Evolutionary conservation across 805 yeast species (phyloP), one percentile per base, ranked within the genome.

Genomic region (Barnettozyma populi): DNA sequence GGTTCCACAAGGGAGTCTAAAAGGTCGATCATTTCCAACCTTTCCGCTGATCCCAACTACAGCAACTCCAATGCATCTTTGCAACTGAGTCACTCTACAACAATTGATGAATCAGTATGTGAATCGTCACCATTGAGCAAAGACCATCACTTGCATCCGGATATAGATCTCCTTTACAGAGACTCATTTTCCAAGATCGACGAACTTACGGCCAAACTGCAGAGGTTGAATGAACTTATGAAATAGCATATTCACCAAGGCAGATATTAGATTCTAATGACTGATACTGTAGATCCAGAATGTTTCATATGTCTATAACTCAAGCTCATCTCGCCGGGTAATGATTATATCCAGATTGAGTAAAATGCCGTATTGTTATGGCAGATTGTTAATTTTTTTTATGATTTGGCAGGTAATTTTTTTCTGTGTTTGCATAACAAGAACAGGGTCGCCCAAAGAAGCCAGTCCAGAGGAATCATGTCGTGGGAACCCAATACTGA

Each of bases 401-500:
- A 36, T 36, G 38, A 7, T 40, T 31, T 40, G 20, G 44, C 9
- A 13, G 31, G 16, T 20, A 18, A 32, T 31, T 32, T 25, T 27
- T 21, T 46, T 41, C 20, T 31, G 20, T 37, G 16, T 37, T 31
- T 29, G 32, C 16, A 14, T 29, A 29, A 29, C 32, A 29, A 29
- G 32, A 23, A 23, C 13, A 9, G 32, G 5, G 4, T n/a, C 13
- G 16, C 13, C 16, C 32, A 29, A 29, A 29, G 32, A 29, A 29
- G 16, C 7, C 41, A 37, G 19, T 7, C 20, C 37, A 19, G 21
- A 19, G 19, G 9, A 19, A 35, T 7, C 21, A 72, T 70, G 75
- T 62, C 78, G 59, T 90, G 96, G 96, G 60, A 70, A 7, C 88
- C 96, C 5, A 82, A 84, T 58, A 69, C 74, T 4, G 71, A 72